Evolutionary conservation across 768 basidiomycete genomes (phyloP).

Genomic region (Leccinum truebloodii): DNA sequence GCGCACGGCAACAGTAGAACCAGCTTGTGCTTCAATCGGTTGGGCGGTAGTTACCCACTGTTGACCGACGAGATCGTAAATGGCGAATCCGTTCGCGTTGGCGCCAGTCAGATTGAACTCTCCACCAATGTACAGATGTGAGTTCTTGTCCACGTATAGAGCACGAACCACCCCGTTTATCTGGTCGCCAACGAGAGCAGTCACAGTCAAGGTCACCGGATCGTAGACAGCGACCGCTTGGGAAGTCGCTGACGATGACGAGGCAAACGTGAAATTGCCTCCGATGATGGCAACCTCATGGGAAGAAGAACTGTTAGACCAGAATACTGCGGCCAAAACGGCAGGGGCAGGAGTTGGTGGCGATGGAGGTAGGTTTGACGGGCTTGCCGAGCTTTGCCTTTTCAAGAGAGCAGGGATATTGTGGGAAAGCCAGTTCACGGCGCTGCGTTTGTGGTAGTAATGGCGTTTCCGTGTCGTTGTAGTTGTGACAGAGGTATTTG

Average conservation of each 20-base stretch:
- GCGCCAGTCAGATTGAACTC: conserved; percentile 68
- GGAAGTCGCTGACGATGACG: conserved; percentile 40
- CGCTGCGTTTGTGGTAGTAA: conserved; percentile 35
- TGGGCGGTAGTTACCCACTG: conserved; percentile 65
- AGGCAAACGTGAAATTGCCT: conserved; percentile 79
- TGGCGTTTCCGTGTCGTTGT: conserved; percentile 41
- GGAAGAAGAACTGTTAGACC: conserved; percentile 73
- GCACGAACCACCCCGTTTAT: conserved; percentile 75
- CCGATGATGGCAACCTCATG: conserved; percentile 78
- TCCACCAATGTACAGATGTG: conserved; percentile 80
- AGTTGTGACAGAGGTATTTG: conserved; percentile 33
- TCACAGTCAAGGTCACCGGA: conserved; percentile 45
- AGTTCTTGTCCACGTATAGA: conserved; percentile 64
- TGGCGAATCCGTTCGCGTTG: conserved; percentile 65
- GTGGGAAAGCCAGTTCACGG: conserved; percentile 51
- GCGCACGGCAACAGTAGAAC: conserved; percentile 62
- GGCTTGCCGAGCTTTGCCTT: conserved; percentile 52
- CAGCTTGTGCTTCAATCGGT: conserved; percentile 56
- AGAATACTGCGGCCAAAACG: conserved; percentile 85
- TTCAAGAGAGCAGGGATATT: conserved; percentile 42
- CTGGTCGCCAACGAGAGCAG: conserved; percentile 58
- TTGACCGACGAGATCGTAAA: conserved; percentile 72
- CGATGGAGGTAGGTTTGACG: conserved; percentile 54
- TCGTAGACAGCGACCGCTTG: conserved; percentile 75
- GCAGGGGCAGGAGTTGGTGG: conserved; percentile 70